Percentiles rank a stretch among this genome's conserved stretches.
Evolutionary conservation across 805 yeast species (phyloP).

Genomic region (Starmera amethionina): DNA sequence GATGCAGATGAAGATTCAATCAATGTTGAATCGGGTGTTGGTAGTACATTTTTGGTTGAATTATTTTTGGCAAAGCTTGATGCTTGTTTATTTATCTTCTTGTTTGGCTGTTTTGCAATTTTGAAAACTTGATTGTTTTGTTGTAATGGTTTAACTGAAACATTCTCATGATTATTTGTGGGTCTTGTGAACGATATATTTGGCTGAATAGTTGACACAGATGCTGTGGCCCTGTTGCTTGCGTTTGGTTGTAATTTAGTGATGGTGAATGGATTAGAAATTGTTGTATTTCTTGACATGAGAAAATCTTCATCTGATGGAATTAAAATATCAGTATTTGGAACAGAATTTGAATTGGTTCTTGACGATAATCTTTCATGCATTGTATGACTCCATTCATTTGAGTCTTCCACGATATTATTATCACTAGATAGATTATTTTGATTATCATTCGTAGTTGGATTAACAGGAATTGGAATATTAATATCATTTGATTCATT

Average conservation of each 20-base stretch:
- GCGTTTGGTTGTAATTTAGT: slow-evolving; percentile 4
- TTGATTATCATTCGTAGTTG: too few species aligned
- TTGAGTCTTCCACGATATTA: neutral
- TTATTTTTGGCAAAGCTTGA: too few species aligned
- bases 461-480: too few species aligned
- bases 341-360: neutral
- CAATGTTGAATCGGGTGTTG: too few species aligned
- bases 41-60: too few species aligned
- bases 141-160: too few species aligned
- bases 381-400: slow-evolving; percentile 7
- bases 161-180: too few species aligned
- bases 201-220: too few species aligned
- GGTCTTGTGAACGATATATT: neutral
- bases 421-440: neutral
- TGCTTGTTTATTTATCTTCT: too few species aligned
- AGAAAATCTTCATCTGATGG: slow-evolving; percentile 6
- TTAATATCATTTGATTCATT: too few species aligned
- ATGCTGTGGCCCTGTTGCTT: neutral
- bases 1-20: too few species aligned
- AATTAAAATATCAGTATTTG: neutral
- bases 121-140: neutral
- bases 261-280: slow-evolving; percentile 16
- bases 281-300: slow-evolving; percentile 4
- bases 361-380: slow-evolving; percentile 4
- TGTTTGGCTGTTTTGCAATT: neutral